phyloP scores from a whole-genome alignment of 192 early-diverging fungal genomes.

The Umbelopsis ramanniana region DNA sequence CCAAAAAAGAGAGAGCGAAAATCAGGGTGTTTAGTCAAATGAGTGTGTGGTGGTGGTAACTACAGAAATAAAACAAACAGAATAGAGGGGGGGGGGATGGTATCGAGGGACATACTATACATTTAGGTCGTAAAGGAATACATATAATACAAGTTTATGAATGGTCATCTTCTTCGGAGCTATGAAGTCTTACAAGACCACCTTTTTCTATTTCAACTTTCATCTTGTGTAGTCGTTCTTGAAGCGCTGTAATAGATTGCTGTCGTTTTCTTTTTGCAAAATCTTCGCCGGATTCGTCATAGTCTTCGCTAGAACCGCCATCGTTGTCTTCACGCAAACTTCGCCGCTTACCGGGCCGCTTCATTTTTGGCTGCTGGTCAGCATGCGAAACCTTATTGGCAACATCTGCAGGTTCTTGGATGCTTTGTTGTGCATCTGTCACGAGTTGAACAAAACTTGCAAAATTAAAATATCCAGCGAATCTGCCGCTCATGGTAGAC shows the following conservation, averaged over 20 bases:
- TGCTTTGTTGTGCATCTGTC: slow-evolving; percentile 6
- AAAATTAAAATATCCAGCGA: slow-evolving; percentile 11
- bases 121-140: neutral
- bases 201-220: slow-evolving; percentile 18
- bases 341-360: slow-evolving; percentile 8
- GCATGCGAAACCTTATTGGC: neutral
- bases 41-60: too few species aligned
- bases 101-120: neutral
- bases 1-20: too few species aligned
- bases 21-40: too few species aligned
- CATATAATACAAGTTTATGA: slow-evolving; percentile 12
- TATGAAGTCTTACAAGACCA: slow-evolving; percentile 8
- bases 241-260: slow-evolving; percentile 17
- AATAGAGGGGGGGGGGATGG: neutral
- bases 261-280: neutral
- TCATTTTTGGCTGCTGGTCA: neutral
- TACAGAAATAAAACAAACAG: too few species aligned
- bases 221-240: slow-evolving; percentile 12
- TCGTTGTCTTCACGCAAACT: neutral
- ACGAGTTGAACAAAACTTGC: slow-evolving; percentile 7
- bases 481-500: slow-evolving; percentile 12
- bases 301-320: neutral
- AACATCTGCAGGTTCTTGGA: neutral
- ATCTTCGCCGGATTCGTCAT: neutral
- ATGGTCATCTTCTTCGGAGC: neutral